Conservation (phyloP, 331 rosid species). For the Rosa hybrid region DNA sequence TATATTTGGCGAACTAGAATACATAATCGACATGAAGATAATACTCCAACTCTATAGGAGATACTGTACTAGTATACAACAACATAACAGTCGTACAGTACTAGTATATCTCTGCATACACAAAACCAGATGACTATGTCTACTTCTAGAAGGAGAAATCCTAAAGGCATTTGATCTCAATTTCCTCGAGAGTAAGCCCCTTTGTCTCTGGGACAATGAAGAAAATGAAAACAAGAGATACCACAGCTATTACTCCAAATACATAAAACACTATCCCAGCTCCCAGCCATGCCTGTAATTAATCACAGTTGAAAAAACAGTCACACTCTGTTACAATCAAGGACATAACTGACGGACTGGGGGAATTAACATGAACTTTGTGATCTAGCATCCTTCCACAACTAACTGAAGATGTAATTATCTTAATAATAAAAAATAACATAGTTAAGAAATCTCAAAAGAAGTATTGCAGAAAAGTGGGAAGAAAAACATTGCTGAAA, state of each 20-base stretch:
- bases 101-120: background rate
- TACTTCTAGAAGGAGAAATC: background rate
- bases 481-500: background rate
- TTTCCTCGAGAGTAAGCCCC: slow-evolving; percentile 98
- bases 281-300: slow-evolving; percentile 75
- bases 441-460: background rate
- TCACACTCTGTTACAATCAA: background rate
- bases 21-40: background rate
- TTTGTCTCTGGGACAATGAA: slow-evolving; percentile 89
- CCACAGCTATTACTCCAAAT: slow-evolving; percentile 72
- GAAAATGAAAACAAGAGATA: slow-evolving; percentile 70
- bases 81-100: background rate
- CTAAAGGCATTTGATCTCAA: slow-evolving; percentile 75
- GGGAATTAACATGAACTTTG: background rate
- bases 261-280: slow-evolving; percentile 73
- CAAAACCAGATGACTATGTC: background rate
- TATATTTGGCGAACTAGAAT: background rate
- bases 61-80: background rate
- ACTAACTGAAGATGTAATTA: background rate
- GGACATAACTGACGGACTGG: background rate
- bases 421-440: background rate
- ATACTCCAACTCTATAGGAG: background rate
- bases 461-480: background rate
- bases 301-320: background rate
- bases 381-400: background rate